Percentiles rank a stretch among this genome's conserved stretches.
Evolutionary conservation across 2,329 filamentous ascomycete genomes (phyloP).

Genomic region (Sclerotinia trifoliorum): DNA sequence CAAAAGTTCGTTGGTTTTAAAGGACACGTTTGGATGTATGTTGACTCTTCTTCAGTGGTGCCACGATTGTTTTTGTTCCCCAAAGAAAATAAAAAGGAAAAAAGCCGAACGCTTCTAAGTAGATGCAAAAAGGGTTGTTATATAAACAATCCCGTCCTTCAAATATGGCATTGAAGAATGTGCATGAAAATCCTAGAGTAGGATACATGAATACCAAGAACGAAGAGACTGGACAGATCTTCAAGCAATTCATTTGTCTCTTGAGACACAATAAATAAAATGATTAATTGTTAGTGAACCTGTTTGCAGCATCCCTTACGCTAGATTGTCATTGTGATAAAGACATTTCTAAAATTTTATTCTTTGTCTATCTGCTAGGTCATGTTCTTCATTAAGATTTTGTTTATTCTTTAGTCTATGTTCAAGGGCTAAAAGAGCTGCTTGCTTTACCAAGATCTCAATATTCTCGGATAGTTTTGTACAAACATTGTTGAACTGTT

Average conservation of each 20-base stretch:
- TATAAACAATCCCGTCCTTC: neutral
- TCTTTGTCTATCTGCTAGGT: neutral
- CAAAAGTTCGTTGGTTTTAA: neutral
- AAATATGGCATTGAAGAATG: neutral
- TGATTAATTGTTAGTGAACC: neutral
- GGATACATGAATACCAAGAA: neutral
- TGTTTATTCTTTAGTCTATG: neutral
- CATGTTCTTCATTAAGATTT: neutral
- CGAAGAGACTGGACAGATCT: neutral
- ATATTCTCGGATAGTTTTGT: neutral
- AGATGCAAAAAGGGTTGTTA: neutral
- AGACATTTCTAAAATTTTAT: neutral
- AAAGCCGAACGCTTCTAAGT: too few species aligned
- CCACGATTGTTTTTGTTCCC: neutral
- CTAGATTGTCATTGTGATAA: neutral
- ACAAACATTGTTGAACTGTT: neutral
- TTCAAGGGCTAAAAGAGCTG: neutral
- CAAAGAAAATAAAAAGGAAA: too few species aligned
- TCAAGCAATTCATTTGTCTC: neutral
- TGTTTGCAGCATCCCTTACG: slow-evolving; percentile 1
- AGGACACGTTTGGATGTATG: neutral
- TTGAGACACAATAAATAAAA: neutral
- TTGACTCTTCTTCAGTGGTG: neutral
- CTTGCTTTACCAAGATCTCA: neutral
- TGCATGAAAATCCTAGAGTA: neutral